Evolutionary conservation across 768 basidiomycete genomes (phyloP).

Genomic region (Hysterangium stoloniferum): DNA sequence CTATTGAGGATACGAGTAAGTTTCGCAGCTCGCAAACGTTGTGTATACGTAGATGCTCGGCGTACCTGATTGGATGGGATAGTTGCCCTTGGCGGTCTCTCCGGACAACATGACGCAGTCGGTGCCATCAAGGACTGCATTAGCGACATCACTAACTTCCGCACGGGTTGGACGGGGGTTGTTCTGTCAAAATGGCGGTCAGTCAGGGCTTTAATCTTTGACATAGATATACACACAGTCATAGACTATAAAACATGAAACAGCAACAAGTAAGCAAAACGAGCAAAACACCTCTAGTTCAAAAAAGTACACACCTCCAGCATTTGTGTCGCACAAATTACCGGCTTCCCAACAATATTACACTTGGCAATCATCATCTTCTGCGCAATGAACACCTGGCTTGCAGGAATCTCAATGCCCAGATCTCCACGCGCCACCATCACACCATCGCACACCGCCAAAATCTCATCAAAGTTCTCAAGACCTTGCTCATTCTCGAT

Average conservation of each 20-base stretch:
- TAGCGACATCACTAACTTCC: conserved; percentile 98
- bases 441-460: conserved; percentile 92
- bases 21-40: conserved; percentile 7
- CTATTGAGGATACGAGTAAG: conserved; percentile 29
- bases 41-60: conserved; percentile 12
- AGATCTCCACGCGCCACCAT: conserved; percentile 99
- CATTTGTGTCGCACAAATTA: conserved; percentile 99
- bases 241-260: conserved; percentile 56
- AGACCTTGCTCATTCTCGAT: conserved; percentile 99
- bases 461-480: conserved; percentile 96
- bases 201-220: neutral
- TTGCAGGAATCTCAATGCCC: conserved; percentile 99
- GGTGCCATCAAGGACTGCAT: conserved; percentile 96
- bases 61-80: conserved; percentile 91
- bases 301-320: conserved; percentile 58
- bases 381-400: conserved; percentile 97
- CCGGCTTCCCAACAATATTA: conserved; percentile 95
- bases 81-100: conserved; percentile 96
- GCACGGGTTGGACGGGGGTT: conserved; percentile 99
- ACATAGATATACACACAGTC: conserved; percentile 53
- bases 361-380: conserved; percentile 99
- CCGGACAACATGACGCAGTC: conserved; percentile 99
- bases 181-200: conserved; percentile 43
- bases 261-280: conserved; percentile 2
- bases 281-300: neutral